Base-by-base conservation (phyloP, 768 basidiomycete genomes). In the Fibroporia radiculosa region DNA sequence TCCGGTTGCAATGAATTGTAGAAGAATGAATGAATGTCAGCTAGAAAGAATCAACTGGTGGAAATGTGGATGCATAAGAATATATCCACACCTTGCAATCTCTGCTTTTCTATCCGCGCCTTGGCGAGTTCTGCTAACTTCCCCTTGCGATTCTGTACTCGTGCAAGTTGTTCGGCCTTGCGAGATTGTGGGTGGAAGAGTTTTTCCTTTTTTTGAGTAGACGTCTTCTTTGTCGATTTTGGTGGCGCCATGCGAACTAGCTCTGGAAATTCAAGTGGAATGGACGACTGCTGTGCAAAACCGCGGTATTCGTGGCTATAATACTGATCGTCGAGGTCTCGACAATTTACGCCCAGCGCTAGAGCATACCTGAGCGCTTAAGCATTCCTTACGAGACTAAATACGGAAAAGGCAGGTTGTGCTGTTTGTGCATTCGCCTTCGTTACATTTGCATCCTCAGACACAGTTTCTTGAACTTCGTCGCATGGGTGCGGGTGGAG, bases 131-230 rank as follows among this genome's bases (percentile, higher is more conserved):
- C 73, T 11, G 71, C 71, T 14, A 91, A 68, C 58, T 80, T 88
- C 18, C 71, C 70, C 53, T 85, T 86, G 49, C 89, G 74, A 29
- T 85, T 60, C 19, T 80, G 75, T 45, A 75, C 71, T 18, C 87
- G 76, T 13, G 74, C 68, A 12, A 89, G 69, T 56, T 90, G 87
- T 11, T 72, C 78, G 2, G 89, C 89, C 65, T 91, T 92, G 49
- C 89, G 73, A 18, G 89, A 92, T 37, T 82, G 71, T 3, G 89
- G 89, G 58, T 92, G 89, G 50, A 82, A 84, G 8, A 90, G 53
- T 55, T 91, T 91, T 57, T 87, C 85, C 64, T 79, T 85, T 62
- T 80, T 85, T 25, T 56, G 60, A 3, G 57, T 47, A 40, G 58
- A 59, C 20, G 49, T 42, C 48, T 62, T 63, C 26, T 48, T 56